These are phyloP conservation scores for Torulaspora maleeae DNA, from an alignment of 805 yeast genomes.

Conservation along the genomic window DNA sequence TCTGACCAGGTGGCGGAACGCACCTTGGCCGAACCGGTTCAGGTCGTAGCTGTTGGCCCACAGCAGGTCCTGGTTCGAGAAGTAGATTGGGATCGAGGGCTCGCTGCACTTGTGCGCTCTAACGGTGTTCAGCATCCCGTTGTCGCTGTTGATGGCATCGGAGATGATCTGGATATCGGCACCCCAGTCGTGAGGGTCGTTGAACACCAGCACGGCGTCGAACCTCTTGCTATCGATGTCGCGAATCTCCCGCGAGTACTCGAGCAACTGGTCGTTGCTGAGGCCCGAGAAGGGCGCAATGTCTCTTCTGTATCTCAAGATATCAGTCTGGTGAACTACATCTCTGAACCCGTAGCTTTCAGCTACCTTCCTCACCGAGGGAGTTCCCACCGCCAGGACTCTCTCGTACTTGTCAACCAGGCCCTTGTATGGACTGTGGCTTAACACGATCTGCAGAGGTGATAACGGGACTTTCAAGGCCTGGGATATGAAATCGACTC, in stretches of 20 bases:
- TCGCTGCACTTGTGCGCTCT: conserved; percentile 35
- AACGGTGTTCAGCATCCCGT: conserved; percentile 61
- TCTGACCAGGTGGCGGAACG: conserved; percentile 62
- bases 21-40: conserved; percentile 91
- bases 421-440: conserved; percentile 80
- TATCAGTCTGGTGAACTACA: conserved; percentile 69
- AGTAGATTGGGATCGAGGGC: conserved; percentile 67
- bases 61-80: conserved; percentile 75
- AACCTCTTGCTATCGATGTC: conserved; percentile 40
- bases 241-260: conserved; percentile 31
- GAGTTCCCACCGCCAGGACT: conserved; percentile 78
- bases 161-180: conserved; percentile 74
- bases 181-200: conserved; percentile 86
- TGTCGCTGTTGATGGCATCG: conserved; percentile 61
- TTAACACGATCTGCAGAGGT: conserved; percentile 67
- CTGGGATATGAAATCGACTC: conserved; percentile 50
- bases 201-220: conserved; percentile 78
- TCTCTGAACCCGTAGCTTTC: conserved; percentile 69
- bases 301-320: conserved; percentile 51
- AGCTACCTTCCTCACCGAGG: conserved; percentile 67
- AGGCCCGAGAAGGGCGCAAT: conserved; percentile 79
- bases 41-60: conserved; percentile 81
- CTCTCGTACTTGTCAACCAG: conserved; percentile 50
- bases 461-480: conserved; percentile 43
- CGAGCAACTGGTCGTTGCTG: conserved; percentile 46